Evolutionary conservation across 2,329 filamentous ascomycete species (phyloP), one percentile per base, ranked within the genome.

Genomic region (Clarireedia paspali): DNA sequence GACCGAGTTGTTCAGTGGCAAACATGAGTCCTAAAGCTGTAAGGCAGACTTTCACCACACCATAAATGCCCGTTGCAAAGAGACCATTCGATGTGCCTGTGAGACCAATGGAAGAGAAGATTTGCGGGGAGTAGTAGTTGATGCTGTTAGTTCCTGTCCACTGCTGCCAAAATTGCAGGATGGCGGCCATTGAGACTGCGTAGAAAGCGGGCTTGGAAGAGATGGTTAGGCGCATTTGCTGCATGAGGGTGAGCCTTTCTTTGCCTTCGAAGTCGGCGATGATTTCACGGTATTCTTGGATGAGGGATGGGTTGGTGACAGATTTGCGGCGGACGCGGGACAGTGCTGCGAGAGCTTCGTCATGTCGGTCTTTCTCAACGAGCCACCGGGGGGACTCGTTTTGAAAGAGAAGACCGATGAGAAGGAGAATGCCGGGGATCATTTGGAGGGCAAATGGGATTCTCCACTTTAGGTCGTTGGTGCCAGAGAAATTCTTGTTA

Each of bases 11-110:
- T 66, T 89, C 62, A 12, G 59, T 85, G n/a, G 79, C 77, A 64
- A 87, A 85, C 61, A 84, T 65, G 23, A 89, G 74, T 74, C 88
- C 88, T 55, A 77, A 65, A 5, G 76, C 74, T 62, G 82, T 86
- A 34, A 80, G 77, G n/a, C 75, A 70, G 68, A 84, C 81, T 68
- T 88, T 88, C 57, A 87, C 79, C 46, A 88, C 77, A 23, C 85
- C 85, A 66, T 88, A 89, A 60, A 89, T 78, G 47, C 85, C 85
- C 0, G 85, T 88, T 2, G 85, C 84, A 66, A 89, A 85, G 23
- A 89, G 78, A 7, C 78, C 80, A 38, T 78, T 75, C 34, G 77
- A 70, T 6, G 77, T 83, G 4, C 75, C 75, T 85, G 74, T 75
- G 5, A 76, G 75, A 24, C 85, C 85, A 4, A 88, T 74, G 60